Conservation (phyloP, 768 basidiomycete genomes). For the Macrocybe gigantea region DNA sequence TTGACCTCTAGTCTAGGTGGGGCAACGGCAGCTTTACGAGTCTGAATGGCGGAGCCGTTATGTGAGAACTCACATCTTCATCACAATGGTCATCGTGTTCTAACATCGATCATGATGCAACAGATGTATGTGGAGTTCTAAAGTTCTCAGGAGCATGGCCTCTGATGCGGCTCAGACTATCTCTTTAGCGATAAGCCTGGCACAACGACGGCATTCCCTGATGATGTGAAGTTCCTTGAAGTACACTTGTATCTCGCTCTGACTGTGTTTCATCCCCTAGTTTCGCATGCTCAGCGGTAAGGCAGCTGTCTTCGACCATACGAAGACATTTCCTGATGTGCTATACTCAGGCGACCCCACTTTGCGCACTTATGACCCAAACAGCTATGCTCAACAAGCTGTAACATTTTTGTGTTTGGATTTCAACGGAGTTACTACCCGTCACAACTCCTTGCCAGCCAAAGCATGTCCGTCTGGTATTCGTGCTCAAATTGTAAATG, state of each 20-base stretch:
- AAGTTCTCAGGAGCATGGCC: not conserved
- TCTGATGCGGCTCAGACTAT: conserved; percentile 31
- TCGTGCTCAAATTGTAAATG: conserved; percentile 44
- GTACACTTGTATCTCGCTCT: not conserved
- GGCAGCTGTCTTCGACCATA: conserved; percentile 6
- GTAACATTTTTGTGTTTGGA: conserved; percentile 43
- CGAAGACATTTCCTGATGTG: not conserved
- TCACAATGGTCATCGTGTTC: not conserved
- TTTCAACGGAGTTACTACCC: conserved; percentile 34
- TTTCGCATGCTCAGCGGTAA: conserved; percentile 50
- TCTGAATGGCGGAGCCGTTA: conserved; percentile 36
- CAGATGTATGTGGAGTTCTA: conserved; percentile 21
- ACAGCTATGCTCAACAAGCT: conserved; percentile 38
- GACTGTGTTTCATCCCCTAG: conserved; percentile 18
- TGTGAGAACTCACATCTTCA: conserved; percentile 22
- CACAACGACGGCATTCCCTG: conserved; percentile 47
- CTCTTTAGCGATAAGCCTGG: conserved; percentile 40
- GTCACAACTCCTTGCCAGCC: conserved; percentile 32
- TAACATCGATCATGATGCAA: not conserved
- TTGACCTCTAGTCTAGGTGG: conserved; percentile 24
- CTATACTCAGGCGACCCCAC: conserved; percentile 30
- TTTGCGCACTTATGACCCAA: conserved; percentile 41
- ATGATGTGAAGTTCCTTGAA: conserved; percentile 28
- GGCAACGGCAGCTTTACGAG: conserved; percentile 41
- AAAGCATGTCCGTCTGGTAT: conserved; percentile 39